These are phyloP conservation scores for Panicum hallii DNA, from an alignment of 202 grass and related monocot species.

Conservation along the genomic window DNA sequence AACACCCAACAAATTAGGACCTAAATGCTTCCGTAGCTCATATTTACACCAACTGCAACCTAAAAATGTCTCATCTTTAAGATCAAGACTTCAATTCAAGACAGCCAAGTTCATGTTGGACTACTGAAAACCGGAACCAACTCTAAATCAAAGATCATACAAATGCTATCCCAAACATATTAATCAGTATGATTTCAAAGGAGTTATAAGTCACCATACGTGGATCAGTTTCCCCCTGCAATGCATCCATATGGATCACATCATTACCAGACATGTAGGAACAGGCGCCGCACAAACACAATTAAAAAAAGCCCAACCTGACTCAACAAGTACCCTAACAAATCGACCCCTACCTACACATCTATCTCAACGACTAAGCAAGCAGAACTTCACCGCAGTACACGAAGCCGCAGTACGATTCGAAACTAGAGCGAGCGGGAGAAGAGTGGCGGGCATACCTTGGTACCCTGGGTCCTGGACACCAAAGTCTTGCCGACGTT, in stretches of 20 bases:
- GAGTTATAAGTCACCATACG: background rate
- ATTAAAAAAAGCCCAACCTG: background rate
- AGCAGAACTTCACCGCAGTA: background rate
- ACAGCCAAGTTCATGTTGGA: background rate
- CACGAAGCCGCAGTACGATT: background rate
- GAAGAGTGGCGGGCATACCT: slow-evolving; percentile 38
- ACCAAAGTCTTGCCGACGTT: slow-evolving; percentile 78
- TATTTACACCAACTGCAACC: too few relatives aligned
- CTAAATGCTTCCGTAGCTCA: too few relatives aligned
- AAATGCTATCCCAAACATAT: background rate
- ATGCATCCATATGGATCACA: background rate
- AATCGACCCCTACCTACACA: background rate
- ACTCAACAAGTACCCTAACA: background rate
- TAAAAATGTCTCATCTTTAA: too few relatives aligned
- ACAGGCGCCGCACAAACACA: background rate
- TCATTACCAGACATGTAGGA: background rate
- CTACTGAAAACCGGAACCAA: too few relatives aligned
- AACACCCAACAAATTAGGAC: too few relatives aligned
- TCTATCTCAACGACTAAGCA: background rate
- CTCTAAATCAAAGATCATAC: background rate
- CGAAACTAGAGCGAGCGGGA: background rate
- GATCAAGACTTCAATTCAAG: too few relatives aligned
- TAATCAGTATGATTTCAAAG: background rate
- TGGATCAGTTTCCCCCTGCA: background rate
- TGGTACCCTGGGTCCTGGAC: slow-evolving; percentile 88